A percentile compares a stretch with the other conserved stretches of the same genome.
Evolutionary conservation across 768 basidiomycete genomes (phyloP).

Genomic region (Wakefieldia striispora): DNA sequence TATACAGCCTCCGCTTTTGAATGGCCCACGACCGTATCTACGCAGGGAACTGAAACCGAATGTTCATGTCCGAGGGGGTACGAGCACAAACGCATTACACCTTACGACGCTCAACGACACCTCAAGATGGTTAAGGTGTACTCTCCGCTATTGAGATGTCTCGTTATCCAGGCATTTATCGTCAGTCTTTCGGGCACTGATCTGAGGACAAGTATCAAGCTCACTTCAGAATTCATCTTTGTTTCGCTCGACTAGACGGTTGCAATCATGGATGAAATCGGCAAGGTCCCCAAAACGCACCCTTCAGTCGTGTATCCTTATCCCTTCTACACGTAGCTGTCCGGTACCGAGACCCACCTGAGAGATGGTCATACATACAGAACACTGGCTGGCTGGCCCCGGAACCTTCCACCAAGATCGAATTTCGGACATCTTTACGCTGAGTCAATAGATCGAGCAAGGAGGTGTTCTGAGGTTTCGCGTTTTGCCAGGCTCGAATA

Average conservation of each 20-base stretch:
- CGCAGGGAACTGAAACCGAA: neutral
- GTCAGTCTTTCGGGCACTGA: neutral
- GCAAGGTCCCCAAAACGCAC: neutral
- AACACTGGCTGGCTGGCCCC: no score
- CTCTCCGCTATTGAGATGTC: neutral
- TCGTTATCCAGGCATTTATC: neutral
- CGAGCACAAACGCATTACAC: neutral
- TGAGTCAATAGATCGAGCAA: no score
- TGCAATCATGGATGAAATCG: neutral
- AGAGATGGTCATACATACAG: no score
- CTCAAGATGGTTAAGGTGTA: neutral
- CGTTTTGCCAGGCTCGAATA: no score
- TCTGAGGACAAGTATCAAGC: neutral
- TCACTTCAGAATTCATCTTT: neutral
- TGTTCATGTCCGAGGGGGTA: neutral
- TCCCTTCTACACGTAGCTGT: no score
- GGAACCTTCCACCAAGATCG: no score
- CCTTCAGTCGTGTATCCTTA: no score
- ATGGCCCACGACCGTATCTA: neutral
- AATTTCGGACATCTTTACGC: no score
- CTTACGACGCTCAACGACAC: neutral
- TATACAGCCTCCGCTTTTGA: no score
- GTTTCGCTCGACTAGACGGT: conserved; percentile 2
- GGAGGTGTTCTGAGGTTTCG: no score
- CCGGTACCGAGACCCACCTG: no score